Base-by-base conservation (phyloP, 2,329 filamentous ascomycete genomes). In the Pestalotiopsis sp. region DNA sequence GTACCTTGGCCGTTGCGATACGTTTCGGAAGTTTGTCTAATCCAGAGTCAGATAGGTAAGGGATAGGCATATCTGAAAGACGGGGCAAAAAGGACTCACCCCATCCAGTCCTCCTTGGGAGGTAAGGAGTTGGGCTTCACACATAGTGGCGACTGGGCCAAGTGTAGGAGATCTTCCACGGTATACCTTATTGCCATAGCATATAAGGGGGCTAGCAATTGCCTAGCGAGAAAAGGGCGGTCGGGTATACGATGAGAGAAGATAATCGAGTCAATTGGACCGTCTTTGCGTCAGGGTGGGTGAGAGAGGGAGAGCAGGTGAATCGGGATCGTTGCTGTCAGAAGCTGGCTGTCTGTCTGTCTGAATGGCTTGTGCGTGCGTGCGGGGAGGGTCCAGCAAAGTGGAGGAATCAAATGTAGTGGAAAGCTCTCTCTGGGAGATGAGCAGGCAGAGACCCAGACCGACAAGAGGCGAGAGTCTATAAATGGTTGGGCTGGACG, bases 81-180 rank as follows among this genome's bases (percentile, higher is more conserved):
- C 63, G 57, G 59, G 13, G 9, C 4, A n/a, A 64, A 41, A 68
- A 41, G 31, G 61, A 59, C n/a, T 45, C 85, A 97, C 92, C 95
- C 94, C 94, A 98, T 97, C 95, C 95, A 98, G 85, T 97, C 94
- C 83, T 97, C 94, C 72, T 92, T 88, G 31, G 94, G 92, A 72
- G 94, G 95, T 61, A 98, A 87, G 72, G 87, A 88, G 72, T 91
- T 84, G 61, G 95, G 95, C 81, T 93, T 97, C 75, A 87, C 84
- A 77, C 94, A 94, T 80, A 97, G 85, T 73, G 94, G 94, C 72
- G 95, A 98, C 70, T 92, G 86, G 81, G 91, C 89, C 76, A 98
- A 85, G 79, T 87, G 86, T 76, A 94, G 84, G 74, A 98, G 86
- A 81, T 92, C 87, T 72, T 95, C 93, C 81, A 89, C 86, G 71